phyloP scores from a whole-genome alignment of 2,329 filamentous ascomycete genomes.

The Trichoderma atrobrunneum region DNA sequence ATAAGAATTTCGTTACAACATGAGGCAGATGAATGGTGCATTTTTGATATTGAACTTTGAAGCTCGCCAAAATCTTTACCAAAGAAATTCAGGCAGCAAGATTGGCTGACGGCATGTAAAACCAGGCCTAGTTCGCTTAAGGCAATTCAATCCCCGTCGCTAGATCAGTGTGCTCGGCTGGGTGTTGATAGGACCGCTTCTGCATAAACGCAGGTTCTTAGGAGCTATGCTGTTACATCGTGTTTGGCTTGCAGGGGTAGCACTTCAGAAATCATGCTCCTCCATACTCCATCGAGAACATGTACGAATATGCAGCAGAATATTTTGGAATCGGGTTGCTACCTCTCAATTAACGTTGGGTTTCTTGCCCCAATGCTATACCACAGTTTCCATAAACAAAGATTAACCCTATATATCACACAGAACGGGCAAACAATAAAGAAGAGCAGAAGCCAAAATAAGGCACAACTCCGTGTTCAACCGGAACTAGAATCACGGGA shows the following conservation, averaged over 20 bases:
- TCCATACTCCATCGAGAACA: neutral
- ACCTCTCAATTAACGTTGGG: neutral
- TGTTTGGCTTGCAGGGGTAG: neutral
- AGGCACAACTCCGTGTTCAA: neutral
- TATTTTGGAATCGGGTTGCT: neutral
- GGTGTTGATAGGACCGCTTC: neutral
- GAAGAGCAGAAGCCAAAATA: neutral
- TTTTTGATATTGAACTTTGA: neutral
- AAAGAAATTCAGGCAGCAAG: neutral
- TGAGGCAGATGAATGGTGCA: neutral
- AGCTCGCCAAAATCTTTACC: neutral
- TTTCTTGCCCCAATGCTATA: neutral
- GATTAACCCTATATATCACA: neutral
- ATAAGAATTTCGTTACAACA: neutral
- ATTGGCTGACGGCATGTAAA: neutral
- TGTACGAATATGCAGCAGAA: neutral
- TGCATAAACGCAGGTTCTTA: neutral
- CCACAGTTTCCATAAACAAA: neutral
- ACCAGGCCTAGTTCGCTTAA: neutral
- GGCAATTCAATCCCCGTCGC: neutral
- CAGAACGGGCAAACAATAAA: neutral
- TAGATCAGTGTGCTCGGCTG: neutral
- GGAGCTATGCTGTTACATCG: neutral
- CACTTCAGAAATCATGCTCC: neutral
- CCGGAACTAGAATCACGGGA: neutral